Base-by-base conservation (phyloP, 2,329 filamentous ascomycete genomes). In the Cryphonectria nitschkei region DNA sequence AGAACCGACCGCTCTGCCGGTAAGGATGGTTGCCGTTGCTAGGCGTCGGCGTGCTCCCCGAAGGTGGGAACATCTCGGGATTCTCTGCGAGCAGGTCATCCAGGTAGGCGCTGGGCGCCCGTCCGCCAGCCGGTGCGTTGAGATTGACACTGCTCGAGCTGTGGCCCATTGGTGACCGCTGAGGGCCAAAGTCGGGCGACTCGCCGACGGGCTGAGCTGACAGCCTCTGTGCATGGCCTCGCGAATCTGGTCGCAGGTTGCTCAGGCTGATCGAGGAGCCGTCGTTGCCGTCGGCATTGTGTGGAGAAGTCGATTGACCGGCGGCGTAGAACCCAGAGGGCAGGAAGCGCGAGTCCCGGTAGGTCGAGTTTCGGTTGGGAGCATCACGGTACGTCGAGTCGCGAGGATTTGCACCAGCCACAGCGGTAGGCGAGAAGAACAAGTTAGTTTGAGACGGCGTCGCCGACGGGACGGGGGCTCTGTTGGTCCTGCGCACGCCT, bases 361-460 rank as follows among this genome's bases (percentile, higher is more conserved):
- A 88, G 62, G 82, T 82, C 16, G 70, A 69, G 52, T 69, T 56
- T 14, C 70, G 39, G 43, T 60, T 71, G 64, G 62, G 62, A 26
- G 56, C 64, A 8, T 71, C 70, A 37, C 70, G 70, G 29, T 69
- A 50, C 4, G 52, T 50, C 13, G 70, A 71, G 43, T 71, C 70
- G 1, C 70, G 69, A 16, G 68, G 65, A 14, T 72, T 72, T 54
- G 85, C 82, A 2, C 93, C 84, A 70, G 86, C 86, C 9, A 88
- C 89, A 1, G 95, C 95, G 0, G 96, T 98, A 0, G 96, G 96
- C 9, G 94, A 97, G 84, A 97, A 99, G 87, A 99, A 99, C 22
- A 98, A 86, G 73, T 92, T 93, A 52, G 89, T 89, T 75, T 87
- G 84, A 77, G 88, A 92, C 14, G 85, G 89, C 37, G 87, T 89